Evolutionary conservation across 306 rosid genomes (phyloP), one percentile per base, ranked within the genome.

Genomic region (Hippophae gyantsensis): DNA sequence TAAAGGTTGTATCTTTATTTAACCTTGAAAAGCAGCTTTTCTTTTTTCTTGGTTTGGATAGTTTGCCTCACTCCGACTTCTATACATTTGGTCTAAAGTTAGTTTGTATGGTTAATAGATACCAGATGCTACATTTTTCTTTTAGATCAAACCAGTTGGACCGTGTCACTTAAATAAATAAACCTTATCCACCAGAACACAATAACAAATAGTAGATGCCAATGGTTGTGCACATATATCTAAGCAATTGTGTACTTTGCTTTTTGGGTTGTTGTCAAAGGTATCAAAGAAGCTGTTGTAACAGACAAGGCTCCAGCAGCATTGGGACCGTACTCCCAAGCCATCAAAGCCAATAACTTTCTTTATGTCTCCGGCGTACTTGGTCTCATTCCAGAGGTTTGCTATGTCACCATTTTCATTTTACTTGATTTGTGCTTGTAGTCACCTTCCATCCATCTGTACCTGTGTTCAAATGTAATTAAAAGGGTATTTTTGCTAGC

Each of bases 291-390:
- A 75, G 89, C 83, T 76, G 87, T 92, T 66, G 73, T 81, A 26
- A 81, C 95, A 9, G 96, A 92, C 54, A 85, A 83, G 74, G 98
- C 98, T 48, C 98, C 96, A 0, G 98, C 95, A 0, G 96, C 98
- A 48, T 74, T 92, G 75, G 98, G 98, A 0, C 98, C 96, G 7
- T 92, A 92, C 66, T 92, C 98, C 56, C 98, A 92, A 69, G 98
- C 93, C 60, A 87, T 85, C 75, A 85, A 87, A 75, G 81, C 93
- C 72, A 81, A 81, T 80, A 81, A 92, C 72, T 77, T 79, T 51
- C 69, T 92, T 44, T 83, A 78, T 66, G 89, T 92, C 51, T 92
- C 98, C 7, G 98, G 98, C n/a, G 84, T 78, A 52, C 89, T 92
- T 44, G 98, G 98, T 60, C 88, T 92, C 62, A 68, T 81, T 69